A percentile compares a stretch with the other conserved stretches of the same genome.
phyloP scores from a whole-genome alignment of 2,329 filamentous ascomycete species.

The Coniochaeta sp. region DNA sequence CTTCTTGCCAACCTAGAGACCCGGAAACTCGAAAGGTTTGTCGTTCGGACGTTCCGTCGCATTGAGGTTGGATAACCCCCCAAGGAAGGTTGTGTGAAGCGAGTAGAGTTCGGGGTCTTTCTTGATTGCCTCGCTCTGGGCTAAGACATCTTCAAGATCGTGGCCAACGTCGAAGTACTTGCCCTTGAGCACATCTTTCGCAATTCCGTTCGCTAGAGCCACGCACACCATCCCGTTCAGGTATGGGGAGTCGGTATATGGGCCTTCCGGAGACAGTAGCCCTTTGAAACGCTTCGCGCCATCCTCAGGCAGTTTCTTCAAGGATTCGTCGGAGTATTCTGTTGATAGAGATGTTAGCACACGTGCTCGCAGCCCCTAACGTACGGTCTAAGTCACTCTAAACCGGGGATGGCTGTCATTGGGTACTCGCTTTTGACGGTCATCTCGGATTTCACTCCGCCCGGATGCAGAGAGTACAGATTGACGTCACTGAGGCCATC shows the following conservation, averaged over 20 bases:
- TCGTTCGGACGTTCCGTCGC: conserved; percentile 7
- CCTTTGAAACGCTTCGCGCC: conserved; percentile 10
- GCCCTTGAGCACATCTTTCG: conserved; percentile 17
- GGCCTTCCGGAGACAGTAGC: conserved; percentile 16
- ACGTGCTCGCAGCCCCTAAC: too few relatives aligned
- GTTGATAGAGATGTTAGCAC: not conserved
- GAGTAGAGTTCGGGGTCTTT: conserved; percentile 15
- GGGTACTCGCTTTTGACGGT: conserved; percentile 17
- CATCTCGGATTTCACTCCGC: conserved; percentile 23
- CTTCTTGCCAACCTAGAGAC: conserved; percentile 2
- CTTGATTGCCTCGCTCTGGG: conserved; percentile 14
- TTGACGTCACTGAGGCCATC: conserved; percentile 20
- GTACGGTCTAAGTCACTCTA: too few relatives aligned
- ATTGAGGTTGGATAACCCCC: conserved; percentile 9
- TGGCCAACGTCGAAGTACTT: conserved; percentile 22
- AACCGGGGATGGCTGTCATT: not conserved
- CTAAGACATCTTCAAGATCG: conserved; percentile 21
- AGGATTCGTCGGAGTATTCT: conserved; percentile 16
- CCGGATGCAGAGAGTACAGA: conserved; percentile 22
- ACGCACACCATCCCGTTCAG: conserved; percentile 25
- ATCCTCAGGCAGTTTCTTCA: conserved; percentile 13
- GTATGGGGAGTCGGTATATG: conserved; percentile 23
- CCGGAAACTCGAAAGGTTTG: conserved; percentile 11
- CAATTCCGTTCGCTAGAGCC: conserved; percentile 20
- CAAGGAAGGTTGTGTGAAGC: conserved; percentile 19